These are phyloP conservation scores for Paracoccidioides brasiliensis DNA, from an alignment of 2,329 filamentous ascomycete genomes.

Conservation along the genomic window DNA sequence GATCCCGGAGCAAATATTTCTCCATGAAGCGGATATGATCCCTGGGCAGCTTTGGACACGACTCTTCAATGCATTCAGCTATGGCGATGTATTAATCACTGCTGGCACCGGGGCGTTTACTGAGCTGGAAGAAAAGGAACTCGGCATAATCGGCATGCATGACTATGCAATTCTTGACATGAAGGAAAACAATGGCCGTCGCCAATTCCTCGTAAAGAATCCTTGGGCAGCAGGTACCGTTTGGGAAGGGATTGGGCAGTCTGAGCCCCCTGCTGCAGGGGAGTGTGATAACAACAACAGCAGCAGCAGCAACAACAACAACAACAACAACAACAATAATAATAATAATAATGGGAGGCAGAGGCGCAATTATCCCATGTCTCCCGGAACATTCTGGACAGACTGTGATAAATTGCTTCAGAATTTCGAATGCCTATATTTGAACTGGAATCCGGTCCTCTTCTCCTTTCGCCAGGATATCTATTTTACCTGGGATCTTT, in stretches of 20 bases:
- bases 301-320: slow-evolving; percentile 7
- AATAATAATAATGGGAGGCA: too few species aligned
- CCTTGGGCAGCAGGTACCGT: slow-evolving; percentile 69
- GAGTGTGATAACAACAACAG: slow-evolving; percentile 3
- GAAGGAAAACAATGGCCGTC: slow-evolving; percentile 47
- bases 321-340: slow-evolving; percentile 7
- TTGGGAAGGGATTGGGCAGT: slow-evolving; percentile 17
- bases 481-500: slow-evolving; percentile 74
- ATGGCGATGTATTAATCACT: slow-evolving; percentile 73
- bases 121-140: slow-evolving; percentile 58
- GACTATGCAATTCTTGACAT: slow-evolving; percentile 87
- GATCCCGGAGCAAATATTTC: slow-evolving; percentile 90
- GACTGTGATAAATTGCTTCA: slow-evolving; percentile 74
- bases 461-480: slow-evolving; percentile 75
- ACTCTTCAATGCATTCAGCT: slow-evolving; percentile 59
- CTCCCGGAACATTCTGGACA: slow-evolving; percentile 86
- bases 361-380: slow-evolving; percentile 16
- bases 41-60: slow-evolving; percentile 64
- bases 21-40: slow-evolving; percentile 74
- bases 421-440: slow-evolving; percentile 87
- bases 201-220: slow-evolving; percentile 77
- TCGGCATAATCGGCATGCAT: slow-evolving; percentile 79
- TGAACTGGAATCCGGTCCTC: slow-evolving; percentile 89
- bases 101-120: slow-evolving; percentile 79
- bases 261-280: slow-evolving; percentile 6